Base-by-base conservation (phyloP, 768 basidiomycete genomes). In the Saitozyma podzolica region DNA sequence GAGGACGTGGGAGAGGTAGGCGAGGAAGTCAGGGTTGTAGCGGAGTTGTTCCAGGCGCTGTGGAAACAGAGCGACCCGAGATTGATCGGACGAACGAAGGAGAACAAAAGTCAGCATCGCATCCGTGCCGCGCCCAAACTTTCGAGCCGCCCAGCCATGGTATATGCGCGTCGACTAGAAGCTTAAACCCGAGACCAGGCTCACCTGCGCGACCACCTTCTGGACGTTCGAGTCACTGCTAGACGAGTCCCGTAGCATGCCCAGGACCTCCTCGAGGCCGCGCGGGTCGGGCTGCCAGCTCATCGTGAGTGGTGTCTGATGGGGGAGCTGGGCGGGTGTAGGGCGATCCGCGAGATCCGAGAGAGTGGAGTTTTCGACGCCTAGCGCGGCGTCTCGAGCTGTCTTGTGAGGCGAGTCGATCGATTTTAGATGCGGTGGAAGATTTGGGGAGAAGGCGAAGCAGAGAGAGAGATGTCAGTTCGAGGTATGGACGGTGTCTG, bases 1-100 rank as follows among this genome's bases (percentile, higher is more conserved):
- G 66, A 98, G 86, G 82, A 97, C 93, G 79, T 94, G 91, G 19
- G 90, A 90, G 66, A 99, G 87, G 85, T 99, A 98, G 61, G 89
- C 93, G 63, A 92, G 88, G 80, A 96, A 98, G 80, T 96, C 92
- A 51, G 93, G 90, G 66, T 88, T 88, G 73, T 88, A 87, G 76
- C 90, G 88, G 61, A 82, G 78, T 59, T 77, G 71, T 43, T 80
- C 76, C 40, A 81, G 70, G 9, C 80, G 80, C 80, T 82, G 63
- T 29, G 29, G 16, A 29, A 11, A 41, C 1, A 14, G 42, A 45
- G 29, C 29, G 5, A 29, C 5, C 29, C 29, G 5, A 29, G 29
- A 29, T 29, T 40, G 17, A 55, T 42, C 37, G 14, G 11, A 17
- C 9, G 42, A 9, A 42, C 8, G 40, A 17, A 43, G 43, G 43